Evolutionary conservation across 2,329 filamentous ascomycete genomes (phyloP).

Genomic region (Colletotrichum lindemuthianum): DNA sequence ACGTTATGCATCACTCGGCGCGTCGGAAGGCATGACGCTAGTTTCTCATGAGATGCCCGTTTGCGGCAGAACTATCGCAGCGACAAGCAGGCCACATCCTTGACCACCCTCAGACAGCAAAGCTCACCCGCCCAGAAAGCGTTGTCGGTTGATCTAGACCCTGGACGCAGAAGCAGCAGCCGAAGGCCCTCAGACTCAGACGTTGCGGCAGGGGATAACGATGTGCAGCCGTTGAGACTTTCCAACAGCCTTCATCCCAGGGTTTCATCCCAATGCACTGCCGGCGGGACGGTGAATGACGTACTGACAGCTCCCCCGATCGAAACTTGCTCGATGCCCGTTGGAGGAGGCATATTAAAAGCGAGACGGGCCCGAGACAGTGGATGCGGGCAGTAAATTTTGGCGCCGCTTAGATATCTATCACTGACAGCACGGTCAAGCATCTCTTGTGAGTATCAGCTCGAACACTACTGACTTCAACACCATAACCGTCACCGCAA

Average conservation of each 20-base stretch:
- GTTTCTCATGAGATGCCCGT: constrained; percentile 33
- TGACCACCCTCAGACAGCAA: constrained; percentile 22
- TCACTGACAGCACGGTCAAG: not conserved
- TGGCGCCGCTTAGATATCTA: not conserved
- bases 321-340: constrained; percentile 18
- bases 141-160: not conserved
- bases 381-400: too few species aligned
- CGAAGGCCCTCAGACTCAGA: not conserved
- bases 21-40: constrained; percentile 30
- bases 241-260: constrained; percentile 32
- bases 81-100: constrained; percentile 14
- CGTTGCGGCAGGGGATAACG: not conserved
- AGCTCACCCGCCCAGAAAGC: not conserved
- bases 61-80: constrained; percentile 28
- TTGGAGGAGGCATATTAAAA: constrained; percentile 28
- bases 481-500: not conserved
- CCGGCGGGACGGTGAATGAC: constrained; percentile 24
- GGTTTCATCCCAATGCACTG: constrained; percentile 31
- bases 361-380: not conserved
- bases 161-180: not conserved
- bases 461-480: not conserved
- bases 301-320: constrained; percentile 32
- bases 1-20: constrained; percentile 18
- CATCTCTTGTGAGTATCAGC: not conserved
- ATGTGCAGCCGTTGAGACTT: constrained; percentile 11